A percentile compares a stretch with the other conserved stretches of the same genome.
These are phyloP conservation scores for Scheffersomyces coipomensis DNA, from an alignment of 805 yeast genomes.

Conservation along the genomic window DNA sequence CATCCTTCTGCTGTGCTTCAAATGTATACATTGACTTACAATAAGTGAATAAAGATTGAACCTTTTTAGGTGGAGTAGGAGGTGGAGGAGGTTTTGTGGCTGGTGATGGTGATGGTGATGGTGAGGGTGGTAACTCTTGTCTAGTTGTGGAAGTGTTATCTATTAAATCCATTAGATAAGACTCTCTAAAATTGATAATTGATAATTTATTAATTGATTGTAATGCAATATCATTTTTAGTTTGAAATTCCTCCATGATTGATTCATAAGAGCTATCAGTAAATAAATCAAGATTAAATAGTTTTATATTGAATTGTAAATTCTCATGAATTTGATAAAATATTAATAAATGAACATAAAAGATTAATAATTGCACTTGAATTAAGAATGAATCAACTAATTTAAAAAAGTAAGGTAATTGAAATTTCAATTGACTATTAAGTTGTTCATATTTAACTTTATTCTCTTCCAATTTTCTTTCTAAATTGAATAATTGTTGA, in stretches of 20 bases:
- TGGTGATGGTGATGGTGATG: neutral
- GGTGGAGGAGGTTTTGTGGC: neutral
- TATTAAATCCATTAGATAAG: conserved; percentile 14
- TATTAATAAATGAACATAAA: conserved; percentile 36
- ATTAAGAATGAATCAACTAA: conserved; percentile 27
- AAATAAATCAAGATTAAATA: conserved; percentile 4
- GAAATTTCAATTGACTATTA: conserved; percentile 41
- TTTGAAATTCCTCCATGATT: conserved; percentile 7
- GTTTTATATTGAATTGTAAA: conserved; percentile 15
- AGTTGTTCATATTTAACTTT: conserved; percentile 28
- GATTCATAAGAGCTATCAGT: neutral
- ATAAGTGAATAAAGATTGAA: neutral
- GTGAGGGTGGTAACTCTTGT: too few species aligned
- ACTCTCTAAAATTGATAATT: conserved; percentile 22
- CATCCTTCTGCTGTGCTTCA: conserved; percentile 34
- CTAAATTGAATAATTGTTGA: conserved; percentile 19
- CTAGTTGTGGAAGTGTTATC: too few species aligned
- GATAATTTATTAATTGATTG: conserved; percentile 15
- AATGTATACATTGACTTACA: conserved; percentile 44
- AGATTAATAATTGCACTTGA: conserved; percentile 30
- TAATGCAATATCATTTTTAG: conserved; percentile 6
- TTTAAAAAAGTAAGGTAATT: conserved; percentile 44
- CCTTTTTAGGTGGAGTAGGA: neutral
- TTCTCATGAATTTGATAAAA: conserved; percentile 26
- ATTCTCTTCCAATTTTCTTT: conserved; percentile 22